phyloP scores from a whole-genome alignment of 2,329 filamentous ascomycete genomes.

The Colletotrichum musae region DNA sequence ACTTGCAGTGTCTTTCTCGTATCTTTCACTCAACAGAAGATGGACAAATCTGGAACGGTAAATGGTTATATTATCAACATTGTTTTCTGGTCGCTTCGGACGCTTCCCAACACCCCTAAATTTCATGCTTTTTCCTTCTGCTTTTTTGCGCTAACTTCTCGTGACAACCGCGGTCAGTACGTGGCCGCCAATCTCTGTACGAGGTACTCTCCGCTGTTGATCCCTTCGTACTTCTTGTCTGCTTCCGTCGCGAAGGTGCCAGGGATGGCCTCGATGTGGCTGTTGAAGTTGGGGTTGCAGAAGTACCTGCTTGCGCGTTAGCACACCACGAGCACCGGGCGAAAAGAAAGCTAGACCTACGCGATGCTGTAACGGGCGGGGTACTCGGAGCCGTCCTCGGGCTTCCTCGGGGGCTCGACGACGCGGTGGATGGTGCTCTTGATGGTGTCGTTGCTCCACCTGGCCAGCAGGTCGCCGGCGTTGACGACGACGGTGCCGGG shows the following conservation, averaged over 20 bases:
- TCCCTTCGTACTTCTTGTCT: slow-evolving; percentile 83
- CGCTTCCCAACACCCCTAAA: no score
- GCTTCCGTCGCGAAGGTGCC: slow-evolving; percentile 76
- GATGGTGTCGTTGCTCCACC: slow-evolving; percentile 94
- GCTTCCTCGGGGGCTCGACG: slow-evolving; percentile 81
- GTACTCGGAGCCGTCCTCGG: slow-evolving; percentile 69
- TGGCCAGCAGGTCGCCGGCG: slow-evolving; percentile 86
- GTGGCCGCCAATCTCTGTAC: slow-evolving; percentile 84
- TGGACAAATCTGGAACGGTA: no score
- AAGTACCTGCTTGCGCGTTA: slow-evolving; percentile 73
- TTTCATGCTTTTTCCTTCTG: no score
- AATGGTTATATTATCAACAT: no score
- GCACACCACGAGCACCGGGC: neutral
- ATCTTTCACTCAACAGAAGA: no score
- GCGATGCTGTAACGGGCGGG: slow-evolving; percentile 89
- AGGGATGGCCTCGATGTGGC: slow-evolving; percentile 83
- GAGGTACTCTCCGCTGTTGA: slow-evolving; percentile 87
- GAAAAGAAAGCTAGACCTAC: slow-evolving; percentile 59
- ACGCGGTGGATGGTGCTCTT: slow-evolving; percentile 92
- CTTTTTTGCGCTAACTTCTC: no score
- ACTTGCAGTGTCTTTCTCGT: no score
- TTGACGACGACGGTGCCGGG: slow-evolving; percentile 88
- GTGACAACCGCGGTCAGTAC: slow-evolving; percentile 65
- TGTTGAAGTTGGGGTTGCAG: slow-evolving; percentile 87
- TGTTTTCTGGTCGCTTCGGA: no score